phyloP scores from a whole-genome alignment of 2,329 filamentous ascomycete genomes.

The Pseudogymnoascus sp. region DNA sequence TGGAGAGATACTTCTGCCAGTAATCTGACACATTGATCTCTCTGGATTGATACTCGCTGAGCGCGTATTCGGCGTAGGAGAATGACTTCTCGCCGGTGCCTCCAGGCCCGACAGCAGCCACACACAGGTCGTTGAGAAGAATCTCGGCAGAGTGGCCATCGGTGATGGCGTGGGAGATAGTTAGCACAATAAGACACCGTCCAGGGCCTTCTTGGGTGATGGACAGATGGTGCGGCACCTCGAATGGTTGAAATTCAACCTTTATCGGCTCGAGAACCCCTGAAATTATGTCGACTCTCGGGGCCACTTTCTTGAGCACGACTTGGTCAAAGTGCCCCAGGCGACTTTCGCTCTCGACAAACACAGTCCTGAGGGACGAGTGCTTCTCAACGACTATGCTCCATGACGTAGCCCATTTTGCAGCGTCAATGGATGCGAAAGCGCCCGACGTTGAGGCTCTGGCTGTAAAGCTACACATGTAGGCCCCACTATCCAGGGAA shows the following conservation, averaged over 20 bases:
- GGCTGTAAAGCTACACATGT: conserved; percentile 17
- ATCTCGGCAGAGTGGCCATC: not conserved
- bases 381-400: conserved; percentile 22
- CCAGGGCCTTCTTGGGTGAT: not conserved
- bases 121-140: not conserved
- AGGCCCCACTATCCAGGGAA: conserved; percentile 16
- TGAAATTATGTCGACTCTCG: not conserved
- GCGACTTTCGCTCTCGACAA: conserved; percentile 20
- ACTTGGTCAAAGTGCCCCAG: conserved; percentile 21
- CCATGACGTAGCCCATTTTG: conserved; percentile 18
- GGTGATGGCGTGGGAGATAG: not conserved
- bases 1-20: not conserved
- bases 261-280: not conserved
- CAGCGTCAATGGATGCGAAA: not conserved
- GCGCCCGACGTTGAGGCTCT: not conserved
- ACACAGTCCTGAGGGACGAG: conserved; percentile 25
- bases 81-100: not conserved
- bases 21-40: not conserved
- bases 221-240: not conserved
- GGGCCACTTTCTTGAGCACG: conserved; percentile 17
- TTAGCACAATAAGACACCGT: not conserved
- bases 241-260: not conserved
- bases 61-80: not conserved
- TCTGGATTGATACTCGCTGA: not conserved
- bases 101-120: not conserved